Evolutionary conservation across 106 monocot species (phyloP), one percentile per base, ranked within the genome.

Genomic region (Platanthera guangdongensis): DNA sequence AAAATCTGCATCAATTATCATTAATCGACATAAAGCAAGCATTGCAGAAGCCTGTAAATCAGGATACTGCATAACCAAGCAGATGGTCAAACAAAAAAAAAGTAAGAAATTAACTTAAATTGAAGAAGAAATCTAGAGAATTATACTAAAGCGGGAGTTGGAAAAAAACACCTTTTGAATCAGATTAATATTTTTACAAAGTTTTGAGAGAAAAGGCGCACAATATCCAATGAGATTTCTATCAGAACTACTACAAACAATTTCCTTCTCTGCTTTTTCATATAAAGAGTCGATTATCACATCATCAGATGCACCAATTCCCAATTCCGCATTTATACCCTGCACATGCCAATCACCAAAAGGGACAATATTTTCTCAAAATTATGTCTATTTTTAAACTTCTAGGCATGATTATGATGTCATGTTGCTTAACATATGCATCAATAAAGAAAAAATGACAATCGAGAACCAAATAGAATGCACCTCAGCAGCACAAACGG

Each of bases 231-330:
- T 86, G 12, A 99, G 76, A 54, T 85, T 90, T 75, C 86, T 94
- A 51, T 88, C 86, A 53, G 39, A 75, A 82, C 81, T 63, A 19
- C 87, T 57, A 19, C 90, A 88, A 75, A 99, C 71, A 78, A 99
- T 99, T 87, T 99, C 99, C 78, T 87, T 94, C 82, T 99, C 99
- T 13, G 99, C 85, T 78, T 50, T 90, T 88, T 92, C 99, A 72
- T 81, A 84, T 79, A 99, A 88, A 25, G 83, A 78, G 78, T 99
- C 99, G 54, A 99, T 87, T 73, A 87, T 79, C 28, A 65, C 82
- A 90, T 94, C 94, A 78, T 83, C 85, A 73, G 92, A 89, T 73
- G 89, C 87, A 79, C 78, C 81, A 73, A 99, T 79, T 8, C 99
- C 99, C 86, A 99, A 72, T 76, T 99, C 99, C 77, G 85, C 92